Conservation (phyloP, 257 asterid species). For the Primulina tabacum region DNA sequence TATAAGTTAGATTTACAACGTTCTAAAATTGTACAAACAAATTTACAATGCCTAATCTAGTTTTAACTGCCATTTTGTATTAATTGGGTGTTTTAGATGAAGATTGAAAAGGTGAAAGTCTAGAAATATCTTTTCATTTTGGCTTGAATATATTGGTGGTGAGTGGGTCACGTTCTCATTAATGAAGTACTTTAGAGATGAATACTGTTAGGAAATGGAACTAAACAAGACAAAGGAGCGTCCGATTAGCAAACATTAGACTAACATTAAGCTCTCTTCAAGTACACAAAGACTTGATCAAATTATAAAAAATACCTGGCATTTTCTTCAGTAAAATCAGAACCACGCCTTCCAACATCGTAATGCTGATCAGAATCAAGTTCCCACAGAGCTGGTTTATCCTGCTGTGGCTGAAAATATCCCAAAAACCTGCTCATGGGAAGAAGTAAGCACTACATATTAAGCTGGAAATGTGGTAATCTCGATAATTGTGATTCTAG, state of each 20-base stretch:
- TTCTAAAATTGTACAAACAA: background rate
- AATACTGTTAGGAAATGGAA: background rate
- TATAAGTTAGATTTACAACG: background rate
- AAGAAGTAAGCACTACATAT: slow-evolving; percentile 18
- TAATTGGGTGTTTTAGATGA: too few species aligned
- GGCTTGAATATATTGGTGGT: background rate
- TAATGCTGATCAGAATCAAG: slow-evolving; percentile 82
- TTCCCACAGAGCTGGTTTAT: slow-evolving; percentile 90
- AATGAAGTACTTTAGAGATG: background rate
- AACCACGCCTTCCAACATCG: slow-evolving; percentile 52
- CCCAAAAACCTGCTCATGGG: slow-evolving; percentile 75
- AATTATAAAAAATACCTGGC: slow-evolving; percentile 50
- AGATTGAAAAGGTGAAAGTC: background rate
- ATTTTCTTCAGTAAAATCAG: slow-evolving; percentile 46
- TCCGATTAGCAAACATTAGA: background rate
- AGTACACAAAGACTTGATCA: slow-evolving; percentile 1
- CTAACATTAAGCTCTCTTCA: slow-evolving; percentile 7
- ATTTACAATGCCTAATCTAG: background rate
- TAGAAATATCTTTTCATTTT: background rate
- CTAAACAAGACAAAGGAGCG: background rate
- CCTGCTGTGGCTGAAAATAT: slow-evolving; percentile 83
- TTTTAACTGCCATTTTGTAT: too few species aligned
- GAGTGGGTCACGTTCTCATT: background rate
- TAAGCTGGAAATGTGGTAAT: slow-evolving; percentile 1
- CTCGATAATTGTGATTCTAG: background rate